Base-by-base conservation (phyloP, 305 asterid genomes). In the Lippia alba region DNA sequence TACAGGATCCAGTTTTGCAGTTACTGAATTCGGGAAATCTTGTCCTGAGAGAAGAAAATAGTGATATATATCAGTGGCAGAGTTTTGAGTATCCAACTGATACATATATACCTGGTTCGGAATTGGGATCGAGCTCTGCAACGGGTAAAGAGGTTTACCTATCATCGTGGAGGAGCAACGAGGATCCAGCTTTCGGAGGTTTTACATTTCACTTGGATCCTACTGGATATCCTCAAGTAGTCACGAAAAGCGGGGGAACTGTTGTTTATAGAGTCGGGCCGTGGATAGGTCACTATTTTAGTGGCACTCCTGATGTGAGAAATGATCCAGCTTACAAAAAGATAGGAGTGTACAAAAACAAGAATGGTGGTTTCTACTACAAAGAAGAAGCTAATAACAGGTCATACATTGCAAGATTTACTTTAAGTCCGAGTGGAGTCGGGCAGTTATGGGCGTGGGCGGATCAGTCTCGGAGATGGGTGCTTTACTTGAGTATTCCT, bases 1-100 rank as follows among this genome's bases (percentile, higher is more conserved):
- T 58, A 11, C 54, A 6, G 12, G 66, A 66, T 64, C 81, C 83
- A 4, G 18, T 68, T 5, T 74, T 45, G 0, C 80, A 55, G 16
- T 61, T 84, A 16, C 8, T 77, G 3, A 72, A 84, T 46, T 44
- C 83, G 0, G 86, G 89, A 11, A 81, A 84, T 74, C 78, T 84
- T 33, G 80, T 84, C 16, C 59, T 84, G 12, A 56, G 63, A 33
- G 77, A 79, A 7, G 77, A 64, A 3, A 62, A 18, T 0, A 70
- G 40, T 32, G 69, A 36, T 36, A 36, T 4, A 69, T 16, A 61
- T 8, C 11, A 76, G 0, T 83, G 88, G 86, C 84, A 83, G 75
- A 83, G 84, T 11, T 83, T 81, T 30, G 82, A 81, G 45, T 40
- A 76, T 49, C 81, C 79, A 2, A 56, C 79, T 0, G 78, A 81